Conservation (phyloP, 2,329 filamentous ascomycete species). For the Nectriaceae sp. region DNA sequence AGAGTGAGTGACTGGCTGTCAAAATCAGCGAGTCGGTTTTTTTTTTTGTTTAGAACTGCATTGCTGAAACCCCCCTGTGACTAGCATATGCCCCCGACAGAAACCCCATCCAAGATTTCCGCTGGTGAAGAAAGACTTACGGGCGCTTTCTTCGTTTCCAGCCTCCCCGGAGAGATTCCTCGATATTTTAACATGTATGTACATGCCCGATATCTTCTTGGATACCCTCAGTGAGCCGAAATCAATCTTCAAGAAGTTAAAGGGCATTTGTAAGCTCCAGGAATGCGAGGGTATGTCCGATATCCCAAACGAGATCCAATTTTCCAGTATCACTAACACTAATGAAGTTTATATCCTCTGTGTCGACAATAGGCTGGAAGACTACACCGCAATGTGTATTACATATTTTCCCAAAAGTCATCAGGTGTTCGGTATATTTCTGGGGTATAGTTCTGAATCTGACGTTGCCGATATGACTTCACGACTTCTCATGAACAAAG, state of each 20-base stretch:
- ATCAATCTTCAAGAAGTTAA: background rate
- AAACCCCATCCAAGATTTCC: background rate
- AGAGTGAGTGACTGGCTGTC: too few species aligned
- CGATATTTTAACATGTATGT: background rate
- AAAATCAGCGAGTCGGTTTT: too few species aligned
- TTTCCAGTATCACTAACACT: background rate
- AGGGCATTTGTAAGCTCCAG: background rate
- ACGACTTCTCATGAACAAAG: slow-evolving; percentile 4
- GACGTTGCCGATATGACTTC: background rate
- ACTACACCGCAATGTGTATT: slow-evolving; percentile 8
- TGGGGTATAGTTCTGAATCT: too few species aligned
- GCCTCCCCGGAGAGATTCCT: background rate
- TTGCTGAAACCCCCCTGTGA: too few species aligned
- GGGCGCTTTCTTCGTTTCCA: background rate
- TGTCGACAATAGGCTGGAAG: slow-evolving; percentile 5
- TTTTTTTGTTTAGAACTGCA: too few species aligned
- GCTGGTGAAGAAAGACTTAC: background rate
- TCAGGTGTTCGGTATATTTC: slow-evolving; percentile 6
- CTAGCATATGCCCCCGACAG: background rate
- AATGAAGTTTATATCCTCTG: slow-evolving; percentile 8
- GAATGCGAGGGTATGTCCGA: slow-evolving; percentile 1
- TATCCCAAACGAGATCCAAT: background rate
- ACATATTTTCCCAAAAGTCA: slow-evolving; percentile 8
- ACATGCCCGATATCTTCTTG: background rate
- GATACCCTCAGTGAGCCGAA: background rate